Conservation (phyloP, 2,329 filamentous ascomycete genomes). For the Calonectria naviculata region DNA sequence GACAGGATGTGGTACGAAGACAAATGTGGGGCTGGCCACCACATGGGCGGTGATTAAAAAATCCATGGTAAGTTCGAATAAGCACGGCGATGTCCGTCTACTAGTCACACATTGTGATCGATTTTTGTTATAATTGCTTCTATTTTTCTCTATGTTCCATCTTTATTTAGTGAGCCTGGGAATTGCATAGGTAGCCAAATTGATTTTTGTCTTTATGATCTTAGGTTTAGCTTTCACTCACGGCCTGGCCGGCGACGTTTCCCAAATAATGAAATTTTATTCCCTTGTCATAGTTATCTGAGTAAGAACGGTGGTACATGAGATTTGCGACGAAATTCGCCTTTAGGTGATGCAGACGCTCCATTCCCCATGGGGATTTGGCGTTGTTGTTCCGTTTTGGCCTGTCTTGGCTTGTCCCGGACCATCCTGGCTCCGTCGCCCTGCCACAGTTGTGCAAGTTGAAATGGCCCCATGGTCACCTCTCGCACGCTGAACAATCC, state of each 20-base stretch:
- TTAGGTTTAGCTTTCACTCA: neutral
- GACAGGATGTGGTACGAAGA: neutral
- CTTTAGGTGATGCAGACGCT: neutral
- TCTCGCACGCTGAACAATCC: neutral
- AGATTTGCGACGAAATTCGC: neutral
- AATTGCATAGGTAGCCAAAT: slow-evolving; percentile 6
- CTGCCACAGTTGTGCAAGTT: neutral
- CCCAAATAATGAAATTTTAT: neutral
- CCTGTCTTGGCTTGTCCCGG: neutral
- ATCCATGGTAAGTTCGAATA: neutral
- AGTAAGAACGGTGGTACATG: neutral
- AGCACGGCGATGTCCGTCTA: neutral
- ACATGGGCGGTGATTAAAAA: neutral
- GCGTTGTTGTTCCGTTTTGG: neutral
- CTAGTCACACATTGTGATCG: neutral
- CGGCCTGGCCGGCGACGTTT: neutral
- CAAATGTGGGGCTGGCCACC: neutral
- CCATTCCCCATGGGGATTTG: neutral
- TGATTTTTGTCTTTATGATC: neutral
- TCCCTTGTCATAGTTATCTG: neutral
- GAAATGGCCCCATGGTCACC: neutral
- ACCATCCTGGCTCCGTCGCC: neutral
- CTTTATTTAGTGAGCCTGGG: neutral
- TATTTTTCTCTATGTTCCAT: neutral
- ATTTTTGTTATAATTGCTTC: neutral